Evolutionary conservation across 2,329 filamentous ascomycete species (phyloP).

Genomic region (Ceratocystis diversiconidia): DNA sequence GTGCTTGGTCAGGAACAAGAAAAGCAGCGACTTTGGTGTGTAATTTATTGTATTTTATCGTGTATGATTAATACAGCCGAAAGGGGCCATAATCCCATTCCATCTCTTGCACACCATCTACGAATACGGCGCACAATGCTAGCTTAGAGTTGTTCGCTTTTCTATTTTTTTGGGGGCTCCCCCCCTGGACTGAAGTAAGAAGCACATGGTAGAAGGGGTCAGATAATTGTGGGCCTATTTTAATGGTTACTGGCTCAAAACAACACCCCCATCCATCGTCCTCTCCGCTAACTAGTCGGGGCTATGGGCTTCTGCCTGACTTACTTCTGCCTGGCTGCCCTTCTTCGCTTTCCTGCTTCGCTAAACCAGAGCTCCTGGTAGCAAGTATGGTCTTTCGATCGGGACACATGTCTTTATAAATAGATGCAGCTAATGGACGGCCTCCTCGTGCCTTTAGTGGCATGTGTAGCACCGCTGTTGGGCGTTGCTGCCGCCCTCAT

Average conservation of each 20-base stretch:
- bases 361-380: too few species aligned
- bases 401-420: too few species aligned
- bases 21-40: not conserved
- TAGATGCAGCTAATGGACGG: too few species aligned
- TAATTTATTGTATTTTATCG: not conserved
- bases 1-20: not conserved
- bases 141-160: not conserved
- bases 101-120: not conserved
- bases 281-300: not conserved
- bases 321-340: not conserved
- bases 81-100: not conserved
- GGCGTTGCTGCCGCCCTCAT: too few species aligned
- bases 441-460: too few species aligned
- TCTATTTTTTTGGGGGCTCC: too few species aligned
- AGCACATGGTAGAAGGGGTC: not conserved
- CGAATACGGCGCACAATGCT: not conserved
- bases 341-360: too few species aligned
- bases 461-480: too few species aligned
- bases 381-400: too few species aligned
- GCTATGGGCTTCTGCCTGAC: not conserved
- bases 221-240: not conserved
- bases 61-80: not conserved
- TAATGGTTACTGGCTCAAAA: not conserved
- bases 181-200: not conserved
- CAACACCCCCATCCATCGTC: not conserved